Percentiles rank a stretch among this genome's conserved stretches.
Evolutionary conservation across 352 stramenopile genomes (phyloP).

Genomic region (Pythium sukuiense): DNA sequence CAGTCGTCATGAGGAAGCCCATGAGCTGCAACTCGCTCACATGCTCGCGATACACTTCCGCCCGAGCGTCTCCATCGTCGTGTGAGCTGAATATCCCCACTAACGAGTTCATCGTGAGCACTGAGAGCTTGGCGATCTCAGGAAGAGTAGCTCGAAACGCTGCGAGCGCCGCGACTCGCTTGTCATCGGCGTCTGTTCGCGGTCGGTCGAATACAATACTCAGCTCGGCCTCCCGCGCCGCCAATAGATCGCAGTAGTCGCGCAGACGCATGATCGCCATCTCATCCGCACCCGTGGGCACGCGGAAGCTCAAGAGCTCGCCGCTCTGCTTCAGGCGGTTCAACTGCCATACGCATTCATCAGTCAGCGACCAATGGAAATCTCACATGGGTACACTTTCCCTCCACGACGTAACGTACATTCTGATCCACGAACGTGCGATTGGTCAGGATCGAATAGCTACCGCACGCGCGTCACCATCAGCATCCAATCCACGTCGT

Average conservation of each 20-base stretch:
- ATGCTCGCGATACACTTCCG: constrained; percentile 30
- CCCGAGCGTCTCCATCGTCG: background rate
- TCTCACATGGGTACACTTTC: background rate
- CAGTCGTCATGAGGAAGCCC: constrained; percentile 51
- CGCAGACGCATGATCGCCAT: constrained; percentile 32
- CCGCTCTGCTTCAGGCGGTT: constrained; percentile 41
- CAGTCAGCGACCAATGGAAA: background rate
- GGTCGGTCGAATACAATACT: constrained; percentile 21
- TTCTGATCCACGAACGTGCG: constrained; percentile 66
- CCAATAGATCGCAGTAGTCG: constrained; percentile 30
- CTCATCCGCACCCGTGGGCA: constrained; percentile 46
- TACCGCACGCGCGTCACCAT: constrained; percentile 16
- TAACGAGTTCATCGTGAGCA: constrained; percentile 35
- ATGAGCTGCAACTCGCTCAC: constrained; percentile 40
- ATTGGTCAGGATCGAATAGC: constrained; percentile 58
- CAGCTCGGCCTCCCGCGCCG: constrained; percentile 25
- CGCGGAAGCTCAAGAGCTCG: constrained; percentile 48
- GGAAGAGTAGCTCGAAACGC: constrained; percentile 36
- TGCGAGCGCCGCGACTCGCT: constrained; percentile 43
- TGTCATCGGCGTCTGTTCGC: constrained; percentile 13
- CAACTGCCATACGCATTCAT: constrained; percentile 28
- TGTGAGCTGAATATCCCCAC: constrained; percentile 9
- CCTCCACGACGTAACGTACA: constrained; percentile 26
- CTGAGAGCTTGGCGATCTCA: constrained; percentile 32
- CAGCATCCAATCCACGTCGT: background rate